A percentile compares a stretch with the other conserved stretches of the same genome.
These are phyloP conservation scores for Cicer chorassanicum DNA, from an alignment of 306 rosid genomes.

Conservation along the genomic window DNA sequence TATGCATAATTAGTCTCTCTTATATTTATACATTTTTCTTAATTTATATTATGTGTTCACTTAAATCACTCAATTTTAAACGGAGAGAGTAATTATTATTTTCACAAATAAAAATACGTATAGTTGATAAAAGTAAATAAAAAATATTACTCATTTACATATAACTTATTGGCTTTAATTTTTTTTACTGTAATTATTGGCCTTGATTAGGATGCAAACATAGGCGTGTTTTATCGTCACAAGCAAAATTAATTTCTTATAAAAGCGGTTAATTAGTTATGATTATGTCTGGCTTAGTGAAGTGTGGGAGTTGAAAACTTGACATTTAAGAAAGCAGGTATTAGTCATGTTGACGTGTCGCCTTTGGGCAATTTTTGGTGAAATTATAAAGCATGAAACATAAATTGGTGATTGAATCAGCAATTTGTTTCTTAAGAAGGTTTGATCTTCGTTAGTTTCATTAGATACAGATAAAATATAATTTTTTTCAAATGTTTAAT, in stretches of 20 bases:
- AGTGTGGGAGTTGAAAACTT: conserved; percentile 47
- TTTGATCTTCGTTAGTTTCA: too few relatives aligned
- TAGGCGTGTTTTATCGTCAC: conserved; percentile 11
- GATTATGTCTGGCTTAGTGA: conserved; percentile 52
- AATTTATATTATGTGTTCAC: too few relatives aligned
- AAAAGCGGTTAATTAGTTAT: conserved; percentile 48
- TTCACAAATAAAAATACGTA: too few relatives aligned
- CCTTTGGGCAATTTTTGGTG: conserved; percentile 29
- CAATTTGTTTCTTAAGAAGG: too few relatives aligned
- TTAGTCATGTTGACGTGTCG: conserved; percentile 43
- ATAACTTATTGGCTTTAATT: conserved; percentile 23
- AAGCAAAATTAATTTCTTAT: neutral
- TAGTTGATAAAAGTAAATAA: neutral
- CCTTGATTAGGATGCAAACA: conserved; percentile 35
- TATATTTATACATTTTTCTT: too few relatives aligned
- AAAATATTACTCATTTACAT: conserved; percentile 2
- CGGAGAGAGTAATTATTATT: too few relatives aligned
- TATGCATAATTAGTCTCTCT: too few relatives aligned
- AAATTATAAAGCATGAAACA: conserved; percentile 35
- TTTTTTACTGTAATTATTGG: neutral
- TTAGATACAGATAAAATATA: too few relatives aligned
- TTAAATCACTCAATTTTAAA: too few relatives aligned
- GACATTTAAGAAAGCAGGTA: conserved; percentile 42
- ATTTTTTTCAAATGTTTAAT: too few relatives aligned
- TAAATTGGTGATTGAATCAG: conserved; percentile 5